These are phyloP conservation scores for Vaccinium darrowii DNA, from an alignment of 148 eudicot species.

Conservation along the genomic window DNA sequence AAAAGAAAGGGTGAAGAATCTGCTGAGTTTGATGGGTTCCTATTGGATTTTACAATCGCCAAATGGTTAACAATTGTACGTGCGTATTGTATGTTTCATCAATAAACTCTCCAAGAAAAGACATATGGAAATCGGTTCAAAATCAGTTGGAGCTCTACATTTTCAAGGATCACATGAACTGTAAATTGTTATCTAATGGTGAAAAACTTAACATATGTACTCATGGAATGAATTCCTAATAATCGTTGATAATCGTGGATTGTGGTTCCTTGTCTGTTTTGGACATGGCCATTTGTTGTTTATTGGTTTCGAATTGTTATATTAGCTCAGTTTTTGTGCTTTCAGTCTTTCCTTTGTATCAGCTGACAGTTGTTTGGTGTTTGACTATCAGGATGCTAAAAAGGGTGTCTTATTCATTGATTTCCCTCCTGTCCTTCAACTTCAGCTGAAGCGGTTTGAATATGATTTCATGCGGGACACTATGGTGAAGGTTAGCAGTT, in stretches of 20 bases:
- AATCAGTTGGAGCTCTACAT: not conserved
- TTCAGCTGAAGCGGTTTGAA: constrained; percentile 73
- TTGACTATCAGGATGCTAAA: constrained; percentile 72
- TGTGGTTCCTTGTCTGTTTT: not conserved
- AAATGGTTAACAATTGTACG: not conserved
- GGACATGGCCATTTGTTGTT: not conserved
- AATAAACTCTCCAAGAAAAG: not conserved
- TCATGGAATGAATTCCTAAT: not conserved
- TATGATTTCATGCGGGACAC: constrained; percentile 90
- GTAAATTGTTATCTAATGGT: not conserved
- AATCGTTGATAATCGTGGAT: not conserved
- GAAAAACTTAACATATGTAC: not conserved
- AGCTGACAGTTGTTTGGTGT: not conserved
- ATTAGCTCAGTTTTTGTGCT: not conserved
- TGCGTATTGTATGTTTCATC: not conserved
- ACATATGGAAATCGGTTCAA: not conserved
- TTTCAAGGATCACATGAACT: not conserved
- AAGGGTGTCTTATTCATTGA: constrained; percentile 33
- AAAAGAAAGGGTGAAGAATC: not conserved
- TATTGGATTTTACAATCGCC: not conserved
- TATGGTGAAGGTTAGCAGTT: constrained; percentile 74
- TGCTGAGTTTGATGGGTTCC: not conserved
- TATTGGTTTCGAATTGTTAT: not conserved
- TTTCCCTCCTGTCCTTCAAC: constrained; percentile 34
- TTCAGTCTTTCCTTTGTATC: not conserved